A percentile compares a stretch with the other conserved stretches of the same genome.
Conservation (phyloP, 164 flowering plant species). For the Houttuynia cordata region DNA sequence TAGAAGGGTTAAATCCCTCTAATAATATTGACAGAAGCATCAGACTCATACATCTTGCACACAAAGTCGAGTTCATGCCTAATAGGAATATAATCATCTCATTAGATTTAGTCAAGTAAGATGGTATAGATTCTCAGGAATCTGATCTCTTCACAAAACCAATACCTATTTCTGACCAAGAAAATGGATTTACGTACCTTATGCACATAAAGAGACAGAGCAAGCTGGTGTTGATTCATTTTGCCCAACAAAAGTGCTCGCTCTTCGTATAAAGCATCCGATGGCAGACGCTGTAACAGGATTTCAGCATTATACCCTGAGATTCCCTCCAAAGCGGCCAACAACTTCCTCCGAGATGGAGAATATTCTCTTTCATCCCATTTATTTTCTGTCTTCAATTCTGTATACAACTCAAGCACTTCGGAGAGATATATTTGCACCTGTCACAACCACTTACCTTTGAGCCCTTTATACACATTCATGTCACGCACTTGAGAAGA, state of each 20-base stretch:
- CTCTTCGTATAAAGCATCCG: constrained; percentile 87
- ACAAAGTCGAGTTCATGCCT: too few relatives aligned
- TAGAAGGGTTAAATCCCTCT: background rate
- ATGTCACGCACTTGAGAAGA: background rate
- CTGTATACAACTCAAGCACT: constrained; percentile 81
- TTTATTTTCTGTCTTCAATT: constrained; percentile 47
- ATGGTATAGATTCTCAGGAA: background rate
- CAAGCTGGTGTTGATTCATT: constrained; percentile 96
- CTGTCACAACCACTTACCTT: constrained; percentile 17
- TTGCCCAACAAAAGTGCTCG: constrained; percentile 91
- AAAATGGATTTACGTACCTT: constrained; percentile 43
- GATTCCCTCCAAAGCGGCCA: constrained; percentile 75
- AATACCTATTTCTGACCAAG: background rate
- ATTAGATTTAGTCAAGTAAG: background rate
- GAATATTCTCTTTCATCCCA: constrained; percentile 86
- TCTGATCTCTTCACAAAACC: background rate
- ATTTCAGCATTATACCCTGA: constrained; percentile 79
- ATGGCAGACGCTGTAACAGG: constrained; percentile 74
- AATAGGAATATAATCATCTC: background rate
- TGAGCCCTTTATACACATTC: background rate
- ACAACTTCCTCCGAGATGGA: constrained; percentile 70
- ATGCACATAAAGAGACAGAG: constrained; percentile 83
- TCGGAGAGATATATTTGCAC: constrained; percentile 98
- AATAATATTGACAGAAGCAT: too few relatives aligned
- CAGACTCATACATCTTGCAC: background rate